Conservation (phyloP, 306 rosid genomes). For the Begonia peltatifolia region DNA sequence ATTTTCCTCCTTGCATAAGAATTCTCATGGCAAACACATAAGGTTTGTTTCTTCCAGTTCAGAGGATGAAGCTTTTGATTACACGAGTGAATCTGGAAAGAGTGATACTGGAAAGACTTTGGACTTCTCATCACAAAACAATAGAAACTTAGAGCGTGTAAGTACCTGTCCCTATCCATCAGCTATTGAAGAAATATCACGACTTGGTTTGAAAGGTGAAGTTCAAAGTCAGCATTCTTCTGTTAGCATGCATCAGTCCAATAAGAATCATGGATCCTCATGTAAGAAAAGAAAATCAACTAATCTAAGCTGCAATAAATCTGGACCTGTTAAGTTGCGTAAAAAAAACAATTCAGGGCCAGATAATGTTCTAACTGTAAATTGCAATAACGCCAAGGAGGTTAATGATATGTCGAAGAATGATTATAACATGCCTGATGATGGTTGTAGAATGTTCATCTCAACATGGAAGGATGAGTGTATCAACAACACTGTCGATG, state of each 20-base stretch:
- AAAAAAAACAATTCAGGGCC: conserved; percentile 10
- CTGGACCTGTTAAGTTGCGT: conserved; percentile 8
- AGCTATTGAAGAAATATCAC: conserved; percentile 59
- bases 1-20: conserved; percentile 39
- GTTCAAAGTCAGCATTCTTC: conserved; percentile 13
- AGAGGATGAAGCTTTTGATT: conserved; percentile 38
- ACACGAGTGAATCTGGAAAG: conserved; percentile 18
- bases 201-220: conserved; percentile 48
- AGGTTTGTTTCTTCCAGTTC: conserved; percentile 63
- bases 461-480: conserved; percentile 78
- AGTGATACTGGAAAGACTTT: conserved; percentile 13
- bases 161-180: conserved; percentile 90
- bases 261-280: conserved; percentile 17
- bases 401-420: neutral
- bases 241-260: conserved; percentile 19
- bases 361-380: conserved; percentile 9
- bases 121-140: conserved; percentile 24
- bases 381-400: conserved; percentile 10
- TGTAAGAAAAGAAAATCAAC: conserved; percentile 22
- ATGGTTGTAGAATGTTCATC: conserved; percentile 46
- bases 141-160: conserved; percentile 34
- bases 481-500: conserved; percentile 18
- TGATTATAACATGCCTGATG: conserved; percentile 18
- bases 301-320: conserved; percentile 1
- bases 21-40: conserved; percentile 50